Conservation (phyloP, 2,329 filamentous ascomycete genomes). For the Clonostachys sp. region DNA sequence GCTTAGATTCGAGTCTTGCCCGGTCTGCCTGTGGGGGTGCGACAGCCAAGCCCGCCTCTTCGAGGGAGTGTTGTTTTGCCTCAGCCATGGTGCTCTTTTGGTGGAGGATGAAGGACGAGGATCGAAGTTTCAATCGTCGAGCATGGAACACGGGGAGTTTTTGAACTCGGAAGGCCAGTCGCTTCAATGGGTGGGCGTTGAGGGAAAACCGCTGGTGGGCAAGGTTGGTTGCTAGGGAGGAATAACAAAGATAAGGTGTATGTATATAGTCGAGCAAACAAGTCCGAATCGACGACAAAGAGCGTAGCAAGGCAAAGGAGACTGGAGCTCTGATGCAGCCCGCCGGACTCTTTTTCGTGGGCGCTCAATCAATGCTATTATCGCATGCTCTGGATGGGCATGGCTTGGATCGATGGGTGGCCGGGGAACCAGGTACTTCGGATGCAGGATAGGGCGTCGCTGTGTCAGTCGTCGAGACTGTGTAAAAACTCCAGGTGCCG, state of each 20-base stretch:
- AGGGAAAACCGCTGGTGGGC: too few relatives aligned
- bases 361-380: neutral
- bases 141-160: too few relatives aligned
- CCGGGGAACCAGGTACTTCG: too few relatives aligned
- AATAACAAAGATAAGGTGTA: conserved; percentile 11
- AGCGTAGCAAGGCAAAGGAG: neutral
- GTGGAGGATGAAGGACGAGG: too few relatives aligned
- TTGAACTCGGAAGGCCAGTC: too few relatives aligned
- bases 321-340: neutral
- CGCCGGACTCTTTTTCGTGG: neutral
- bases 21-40: conserved; percentile 37
- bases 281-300: neutral
- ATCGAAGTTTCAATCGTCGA: too few relatives aligned
- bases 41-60: conserved; percentile 28
- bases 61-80: conserved; percentile 18
- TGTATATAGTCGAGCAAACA: conserved; percentile 17
- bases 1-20: conserved; percentile 33
- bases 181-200: too few relatives aligned
- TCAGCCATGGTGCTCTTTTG: conserved; percentile 16
- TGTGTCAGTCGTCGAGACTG: too few relatives aligned
- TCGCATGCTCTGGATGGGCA: neutral
- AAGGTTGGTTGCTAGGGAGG: too few relatives aligned
- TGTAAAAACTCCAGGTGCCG: too few relatives aligned
- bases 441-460: too few relatives aligned
- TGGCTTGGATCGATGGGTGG: too few relatives aligned